A percentile compares a stretch with the other conserved stretches of the same genome.
These are phyloP conservation scores for Plantago major DNA, from an alignment of 257 asterid species.

Conservation along the genomic window DNA sequence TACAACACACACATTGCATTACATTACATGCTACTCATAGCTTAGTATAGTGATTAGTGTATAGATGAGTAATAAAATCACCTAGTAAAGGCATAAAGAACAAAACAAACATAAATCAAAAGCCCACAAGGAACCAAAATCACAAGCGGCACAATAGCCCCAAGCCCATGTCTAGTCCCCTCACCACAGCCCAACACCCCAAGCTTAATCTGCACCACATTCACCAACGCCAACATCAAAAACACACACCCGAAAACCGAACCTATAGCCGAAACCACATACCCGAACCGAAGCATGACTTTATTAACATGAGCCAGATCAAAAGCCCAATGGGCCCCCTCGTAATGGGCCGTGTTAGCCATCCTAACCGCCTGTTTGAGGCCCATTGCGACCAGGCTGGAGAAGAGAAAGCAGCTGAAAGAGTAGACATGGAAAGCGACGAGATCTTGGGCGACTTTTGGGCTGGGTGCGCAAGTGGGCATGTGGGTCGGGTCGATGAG, in stretches of 20 bases:
- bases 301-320: constrained; percentile 64
- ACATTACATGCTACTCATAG: too few relatives aligned
- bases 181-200: constrained; percentile 69
- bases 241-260: constrained; percentile 73
- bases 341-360: constrained; percentile 36
- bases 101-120: constrained; percentile 52
- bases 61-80: too few relatives aligned
- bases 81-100: constrained; percentile 77
- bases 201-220: constrained; percentile 87
- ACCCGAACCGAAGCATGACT: constrained; percentile 65
- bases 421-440: constrained; percentile 83
- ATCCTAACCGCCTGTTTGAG: constrained; percentile 70
- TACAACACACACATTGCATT: too few relatives aligned
- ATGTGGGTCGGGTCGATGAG: constrained; percentile 43
- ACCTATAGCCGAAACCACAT: constrained; percentile 70
- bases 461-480: constrained; percentile 49
- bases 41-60: too few relatives aligned
- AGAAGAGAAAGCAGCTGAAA: constrained; percentile 86
- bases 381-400: constrained; percentile 76
- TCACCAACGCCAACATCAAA: constrained; percentile 74
- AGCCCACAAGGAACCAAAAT: constrained; percentile 69
- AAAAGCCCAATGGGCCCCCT: constrained; percentile 34
- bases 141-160: constrained; percentile 74
- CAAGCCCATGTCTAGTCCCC: constrained; percentile 55
- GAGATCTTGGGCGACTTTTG: constrained; percentile 52